A percentile compares a stretch with the other conserved stretches of the same genome.
phyloP scores from a whole-genome alignment of 345 rosid genomes.

The Syzygium grande region DNA sequence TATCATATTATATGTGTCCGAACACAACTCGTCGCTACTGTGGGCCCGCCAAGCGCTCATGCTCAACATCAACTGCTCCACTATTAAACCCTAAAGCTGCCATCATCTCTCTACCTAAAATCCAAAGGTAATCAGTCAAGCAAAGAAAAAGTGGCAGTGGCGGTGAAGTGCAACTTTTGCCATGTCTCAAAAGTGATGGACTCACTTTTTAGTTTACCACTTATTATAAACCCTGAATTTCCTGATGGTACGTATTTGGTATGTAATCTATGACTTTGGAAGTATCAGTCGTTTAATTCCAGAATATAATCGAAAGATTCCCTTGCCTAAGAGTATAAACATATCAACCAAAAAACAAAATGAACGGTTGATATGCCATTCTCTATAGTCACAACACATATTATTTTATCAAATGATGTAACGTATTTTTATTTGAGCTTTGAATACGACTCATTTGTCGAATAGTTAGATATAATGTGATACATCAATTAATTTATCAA shows the following conservation, averaged over 20 bases:
- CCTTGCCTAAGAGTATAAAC: not conserved
- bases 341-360: not conserved
- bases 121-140: not conserved
- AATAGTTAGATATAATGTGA: not conserved
- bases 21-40: not conserved
- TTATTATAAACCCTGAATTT: not conserved
- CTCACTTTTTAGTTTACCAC: not conserved
- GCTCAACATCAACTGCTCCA: not conserved
- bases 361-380: not conserved
- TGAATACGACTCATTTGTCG: not conserved
- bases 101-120: not conserved
- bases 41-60: not conserved
- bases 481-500: not conserved
- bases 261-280: not conserved
- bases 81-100: not conserved
- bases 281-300: not conserved
- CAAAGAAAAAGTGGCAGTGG: not conserved
- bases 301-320: not conserved
- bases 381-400: not conserved
- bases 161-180: conserved; percentile 1
- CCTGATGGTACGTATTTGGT: not conserved
- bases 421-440: not conserved
- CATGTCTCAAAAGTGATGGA: not conserved
- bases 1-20: not conserved
- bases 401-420: not conserved